Base-by-base conservation (phyloP, 2,329 filamentous ascomycete species). In the Fusarium haematococcum region DNA sequence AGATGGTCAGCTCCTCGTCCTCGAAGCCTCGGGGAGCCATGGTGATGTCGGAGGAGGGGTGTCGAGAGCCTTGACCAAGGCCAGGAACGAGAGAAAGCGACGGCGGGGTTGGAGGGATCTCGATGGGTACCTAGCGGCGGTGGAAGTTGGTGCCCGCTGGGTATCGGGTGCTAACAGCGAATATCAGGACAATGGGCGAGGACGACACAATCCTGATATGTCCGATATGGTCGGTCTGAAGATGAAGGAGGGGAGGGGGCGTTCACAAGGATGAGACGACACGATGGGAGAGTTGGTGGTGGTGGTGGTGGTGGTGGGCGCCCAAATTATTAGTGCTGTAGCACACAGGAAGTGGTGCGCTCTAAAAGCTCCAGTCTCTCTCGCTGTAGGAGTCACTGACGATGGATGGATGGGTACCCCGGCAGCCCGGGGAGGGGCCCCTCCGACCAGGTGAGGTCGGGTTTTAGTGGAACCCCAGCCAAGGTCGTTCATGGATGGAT, bases 1-100 rank as follows among this genome's bases (percentile, higher is more conserved):
- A 93, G 82, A 95, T 93, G 83, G 93, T 93, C 75, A 95, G 91
- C 85, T 95, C 93, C 86, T 95, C 93, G 83, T 95, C 93, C 81
- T 95, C 93, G 83, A 93, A 93, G 77, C 85, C 86, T 81, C 86
- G 83, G 70, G 86, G 85, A 80, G 86, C 84, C 88, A 89, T 90
- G 79, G 69, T 71, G 75, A 70, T 68, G 39, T 48, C 39, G 59
- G 65, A 67, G 65, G 63, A 63, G 54, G 37, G 39, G 43, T 6
- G 69, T n/a, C 25, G 48, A 16, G 54, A 64, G 69, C 64, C 73
- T 67, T 59, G 68, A 63, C 68, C 73, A 68, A 73, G 68, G 76
- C 73, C 61, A 63, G 67, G 65, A 65, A 72, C 60, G 62, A 65
- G 64, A 67, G 61, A 62, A 52, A 60, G 13, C 57, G 67, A 59